Evolutionary conservation across 345 rosid genomes (phyloP).

Genomic region (Eutrema heterophyllum): DNA sequence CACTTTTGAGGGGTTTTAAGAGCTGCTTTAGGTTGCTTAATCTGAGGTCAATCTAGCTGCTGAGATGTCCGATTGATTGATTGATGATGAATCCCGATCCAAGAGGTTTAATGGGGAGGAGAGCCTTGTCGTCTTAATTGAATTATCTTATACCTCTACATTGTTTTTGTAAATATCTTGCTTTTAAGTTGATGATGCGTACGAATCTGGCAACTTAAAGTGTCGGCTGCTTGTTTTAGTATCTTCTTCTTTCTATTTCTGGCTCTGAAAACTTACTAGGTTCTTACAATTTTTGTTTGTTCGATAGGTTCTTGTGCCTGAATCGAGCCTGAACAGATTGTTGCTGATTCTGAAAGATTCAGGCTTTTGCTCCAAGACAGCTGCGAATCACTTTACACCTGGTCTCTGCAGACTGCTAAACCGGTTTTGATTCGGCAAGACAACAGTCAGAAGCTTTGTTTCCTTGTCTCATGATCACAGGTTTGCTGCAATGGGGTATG

Average conservation of each 20-base stretch:
- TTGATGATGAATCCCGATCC: constrained; percentile 15
- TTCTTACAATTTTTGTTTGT: not conserved
- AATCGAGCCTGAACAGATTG: constrained; percentile 4
- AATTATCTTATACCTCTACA: not conserved
- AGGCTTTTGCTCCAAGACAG: constrained; percentile 3
- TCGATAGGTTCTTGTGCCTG: constrained; percentile 8
- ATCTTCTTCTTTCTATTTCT: constrained; percentile 12
- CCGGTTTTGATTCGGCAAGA: not conserved
- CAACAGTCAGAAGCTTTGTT: not conserved
- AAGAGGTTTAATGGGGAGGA: constrained; percentile 4
- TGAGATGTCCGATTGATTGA: constrained; percentile 17
- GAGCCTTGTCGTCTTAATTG: constrained; percentile 5
- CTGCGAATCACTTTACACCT: not conserved
- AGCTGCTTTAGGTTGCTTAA: constrained; percentile 18
- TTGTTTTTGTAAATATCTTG: constrained; percentile 10
- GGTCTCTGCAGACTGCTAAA: not conserved
- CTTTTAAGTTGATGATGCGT: constrained; percentile 22
- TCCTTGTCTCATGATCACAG: constrained; percentile 26
- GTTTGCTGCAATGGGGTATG: constrained; percentile 50
- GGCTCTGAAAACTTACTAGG: not conserved
- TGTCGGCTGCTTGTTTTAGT: not conserved
- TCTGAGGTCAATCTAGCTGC: constrained; percentile 21
- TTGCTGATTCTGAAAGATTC: constrained; percentile 6
- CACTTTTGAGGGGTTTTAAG: constrained; percentile 4
- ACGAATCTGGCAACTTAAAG: constrained; percentile 26